Evolutionary conservation across 2,329 filamentous ascomycete genomes (phyloP), one percentile per base, ranked within the genome.

Genomic region (Macrophomina phaseolina): DNA sequence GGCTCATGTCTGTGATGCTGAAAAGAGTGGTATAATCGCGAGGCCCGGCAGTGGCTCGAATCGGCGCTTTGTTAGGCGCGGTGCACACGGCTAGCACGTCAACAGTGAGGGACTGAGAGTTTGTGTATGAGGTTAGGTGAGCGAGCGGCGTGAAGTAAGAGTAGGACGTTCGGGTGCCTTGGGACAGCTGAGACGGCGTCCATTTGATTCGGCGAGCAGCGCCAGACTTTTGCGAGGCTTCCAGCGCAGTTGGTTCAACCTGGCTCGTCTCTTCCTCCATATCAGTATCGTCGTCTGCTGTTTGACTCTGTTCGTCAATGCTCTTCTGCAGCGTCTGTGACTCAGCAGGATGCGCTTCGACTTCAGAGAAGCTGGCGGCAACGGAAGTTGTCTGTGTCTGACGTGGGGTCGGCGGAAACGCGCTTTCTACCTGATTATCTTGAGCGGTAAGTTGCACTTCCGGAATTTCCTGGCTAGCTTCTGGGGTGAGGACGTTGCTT

Each of bases 1-100:
- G 72, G n/a, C 68, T 77, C 1, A 73, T 67, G 58, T 84, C 82
- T 0, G 78, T 76, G 67, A 84, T 72, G 65, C 74, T 72, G 52
- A 83, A 73, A 4, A 77, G 75, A 0, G 81, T 84, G 67, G 71
- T 77, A 72, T 76, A 82, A 72, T 85, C 79, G 64, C 77, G 75
- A 0, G 80, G 81, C 0, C 82, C 82, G 11, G 73, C 73, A 18
- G 77, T 77, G 8, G 81, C 81, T 23, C 78, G 75, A 38, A 74
- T 69, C 0, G 80, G 74, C 2, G 71, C 42, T 1, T 73, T 78
- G 12, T 75, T 76, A 11, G 69, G 52, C 12, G 74, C 69, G 1
- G 77, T 77, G 42, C 81, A 80, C 60, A 84, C 74, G 5, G 80
- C 82, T 53, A 85, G 74, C 53, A 83, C 52, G 68, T 84, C 82